phyloP scores from a whole-genome alignment of 2,329 filamentous ascomycete genomes.

The Fusarium kyushuense region DNA sequence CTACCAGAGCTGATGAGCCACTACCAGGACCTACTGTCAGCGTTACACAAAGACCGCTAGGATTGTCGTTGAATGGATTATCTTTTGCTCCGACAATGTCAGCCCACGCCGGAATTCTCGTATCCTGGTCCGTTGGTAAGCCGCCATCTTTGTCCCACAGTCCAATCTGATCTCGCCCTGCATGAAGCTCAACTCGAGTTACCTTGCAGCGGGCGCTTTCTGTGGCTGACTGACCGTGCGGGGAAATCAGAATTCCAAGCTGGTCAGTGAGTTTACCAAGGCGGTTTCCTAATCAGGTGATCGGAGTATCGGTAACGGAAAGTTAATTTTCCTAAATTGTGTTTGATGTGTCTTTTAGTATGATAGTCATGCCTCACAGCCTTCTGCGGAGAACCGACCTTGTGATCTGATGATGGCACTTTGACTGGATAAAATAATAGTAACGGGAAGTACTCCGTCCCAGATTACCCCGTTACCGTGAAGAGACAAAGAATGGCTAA shows the following conservation, averaged over 20 bases:
- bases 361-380: not conserved
- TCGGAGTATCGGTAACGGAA: fast-evolving
- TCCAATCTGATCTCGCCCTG: not conserved
- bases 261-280: not conserved
- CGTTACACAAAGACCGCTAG: not conserved
- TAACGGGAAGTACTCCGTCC: not conserved
- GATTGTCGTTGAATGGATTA: not conserved
- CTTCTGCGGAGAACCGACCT: not conserved
- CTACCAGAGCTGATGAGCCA: not conserved
- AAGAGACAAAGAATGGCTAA: not conserved
- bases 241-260: not conserved
- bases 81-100: not conserved
- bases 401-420: not conserved
- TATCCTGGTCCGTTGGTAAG: not conserved
- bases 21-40: not conserved
- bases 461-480: not conserved
- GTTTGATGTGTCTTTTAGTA: not conserved
- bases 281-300: not conserved
- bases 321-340: not conserved
- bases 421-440: not conserved
- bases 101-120: not conserved
- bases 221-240: not conserved
- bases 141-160: not conserved
- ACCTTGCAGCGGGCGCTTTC: not conserved
- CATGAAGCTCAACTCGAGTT: not conserved